A percentile compares a stretch with the other conserved stretches of the same genome.
Evolutionary conservation across 176 grass and related monocot species (phyloP).

Genomic region (Ampelocalamus luodianensis): DNA sequence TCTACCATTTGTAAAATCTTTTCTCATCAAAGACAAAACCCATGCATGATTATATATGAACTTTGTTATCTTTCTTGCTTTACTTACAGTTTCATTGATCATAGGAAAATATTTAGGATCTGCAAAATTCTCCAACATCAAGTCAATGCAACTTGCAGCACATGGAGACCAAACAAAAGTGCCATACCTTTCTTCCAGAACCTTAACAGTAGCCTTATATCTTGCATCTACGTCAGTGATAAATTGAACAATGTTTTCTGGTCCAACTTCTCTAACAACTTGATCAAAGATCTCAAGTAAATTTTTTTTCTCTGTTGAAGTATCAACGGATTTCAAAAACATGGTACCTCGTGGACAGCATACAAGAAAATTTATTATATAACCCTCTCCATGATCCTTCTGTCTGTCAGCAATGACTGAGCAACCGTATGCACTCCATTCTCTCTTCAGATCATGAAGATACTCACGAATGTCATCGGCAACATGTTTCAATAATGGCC

Average conservation of each 20-base stretch:
- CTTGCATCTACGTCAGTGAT: constrained; percentile 50
- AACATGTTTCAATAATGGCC: constrained; percentile 52
- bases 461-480: constrained; percentile 49
- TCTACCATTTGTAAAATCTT: constrained; percentile 64
- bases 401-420: constrained; percentile 65
- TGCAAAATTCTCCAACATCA: constrained; percentile 66
- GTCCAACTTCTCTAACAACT: constrained; percentile 57
- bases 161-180: constrained; percentile 67
- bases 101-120: constrained; percentile 61
- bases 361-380: constrained; percentile 61
- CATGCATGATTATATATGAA: constrained; percentile 70
- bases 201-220: constrained; percentile 45
- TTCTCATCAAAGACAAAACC: constrained; percentile 66
- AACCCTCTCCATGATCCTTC: constrained; percentile 40
- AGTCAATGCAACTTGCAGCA: constrained; percentile 60
- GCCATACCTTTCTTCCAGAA: constrained; percentile 50
- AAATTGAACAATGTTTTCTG: constrained; percentile 59
- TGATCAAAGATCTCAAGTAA: constrained; percentile 67
- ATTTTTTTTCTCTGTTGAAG: constrained; percentile 41
- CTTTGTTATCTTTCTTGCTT: constrained; percentile 58
- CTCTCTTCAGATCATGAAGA: constrained; percentile 56
- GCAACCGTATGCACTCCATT: constrained; percentile 53
- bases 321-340: constrained; percentile 68
- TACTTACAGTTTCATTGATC: constrained; percentile 59
- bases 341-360: constrained; percentile 49